Evolutionary conservation across 1,284 basidiomycete genomes (phyloP).

Genomic region (Cryptococcus jaspeensis): DNA sequence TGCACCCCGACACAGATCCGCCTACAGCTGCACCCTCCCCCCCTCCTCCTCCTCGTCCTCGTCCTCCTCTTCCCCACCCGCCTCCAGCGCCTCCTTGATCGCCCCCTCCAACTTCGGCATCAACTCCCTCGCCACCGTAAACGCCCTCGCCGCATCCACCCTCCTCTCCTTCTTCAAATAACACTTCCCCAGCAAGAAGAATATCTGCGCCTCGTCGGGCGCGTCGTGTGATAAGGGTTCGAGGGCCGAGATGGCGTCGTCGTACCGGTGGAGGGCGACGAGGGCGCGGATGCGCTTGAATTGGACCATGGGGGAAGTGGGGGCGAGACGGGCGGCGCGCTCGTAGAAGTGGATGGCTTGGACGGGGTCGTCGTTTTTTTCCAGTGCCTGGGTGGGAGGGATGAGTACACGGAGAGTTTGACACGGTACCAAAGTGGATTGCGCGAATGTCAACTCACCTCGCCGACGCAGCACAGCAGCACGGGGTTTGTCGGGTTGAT

Average conservation of each 20-base stretch:
- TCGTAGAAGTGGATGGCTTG: slow-evolving; percentile 75
- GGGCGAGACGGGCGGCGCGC: slow-evolving; percentile 68
- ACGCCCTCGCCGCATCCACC: slow-evolving; percentile 73
- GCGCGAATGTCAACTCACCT: slow-evolving; percentile 60
- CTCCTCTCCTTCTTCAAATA: slow-evolving; percentile 76
- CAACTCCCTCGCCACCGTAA: slow-evolving; percentile 79
- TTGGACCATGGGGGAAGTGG: slow-evolving; percentile 81
- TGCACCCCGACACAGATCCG: not conserved
- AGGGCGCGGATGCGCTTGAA: slow-evolving; percentile 87
- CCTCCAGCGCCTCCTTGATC: slow-evolving; percentile 44
- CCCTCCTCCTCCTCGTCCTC: slow-evolving; percentile 45
- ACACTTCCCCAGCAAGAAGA: slow-evolving; percentile 89
- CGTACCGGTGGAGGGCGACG: slow-evolving; percentile 74
- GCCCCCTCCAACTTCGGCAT: slow-evolving; percentile 54
- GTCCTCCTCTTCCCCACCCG: slow-evolving; percentile 56
- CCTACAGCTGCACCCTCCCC: not conserved
- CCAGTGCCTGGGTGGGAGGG: slow-evolving; percentile 64
- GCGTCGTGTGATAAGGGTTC: slow-evolving; percentile 72
- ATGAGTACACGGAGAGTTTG: not conserved
- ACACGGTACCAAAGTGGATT: not conserved
- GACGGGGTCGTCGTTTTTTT: slow-evolving; percentile 69
- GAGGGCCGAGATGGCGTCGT: slow-evolving; percentile 72
- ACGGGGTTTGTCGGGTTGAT: slow-evolving; percentile 91
- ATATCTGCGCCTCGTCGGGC: slow-evolving; percentile 90
- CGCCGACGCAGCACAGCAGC: slow-evolving; percentile 81